Conservation (phyloP, 1,284 basidiomycete species). For the Pseudozyma thailandica region DNA sequence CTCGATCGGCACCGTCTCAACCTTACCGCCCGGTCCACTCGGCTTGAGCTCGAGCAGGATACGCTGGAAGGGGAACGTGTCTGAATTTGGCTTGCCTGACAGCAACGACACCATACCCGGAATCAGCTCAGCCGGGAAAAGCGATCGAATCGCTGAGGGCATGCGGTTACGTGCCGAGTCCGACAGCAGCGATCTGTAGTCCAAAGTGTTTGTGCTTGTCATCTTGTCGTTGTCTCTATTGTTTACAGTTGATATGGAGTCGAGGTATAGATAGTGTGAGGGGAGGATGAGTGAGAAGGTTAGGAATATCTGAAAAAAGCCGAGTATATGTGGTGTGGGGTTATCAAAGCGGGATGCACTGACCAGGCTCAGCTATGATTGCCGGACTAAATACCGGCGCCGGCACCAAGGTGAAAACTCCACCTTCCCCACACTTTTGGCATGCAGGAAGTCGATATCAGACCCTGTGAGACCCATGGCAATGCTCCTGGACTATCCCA, state of each 20-base stretch:
- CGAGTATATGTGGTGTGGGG: conserved; percentile 10
- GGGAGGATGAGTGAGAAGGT: neutral
- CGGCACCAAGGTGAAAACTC: neutral
- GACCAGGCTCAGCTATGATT: conserved; percentile 12
- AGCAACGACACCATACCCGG: conserved; percentile 86
- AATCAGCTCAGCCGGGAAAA: conserved; percentile 80
- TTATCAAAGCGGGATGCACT: conserved; percentile 18
- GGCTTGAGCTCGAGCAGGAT: conserved; percentile 73
- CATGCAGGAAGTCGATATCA: neutral
- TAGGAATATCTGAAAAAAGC: neutral
- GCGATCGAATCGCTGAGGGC: conserved; percentile 71
- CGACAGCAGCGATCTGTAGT: conserved; percentile 28
- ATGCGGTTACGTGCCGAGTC: conserved; percentile 40
- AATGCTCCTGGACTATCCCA: neutral
- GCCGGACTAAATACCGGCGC: conserved; percentile 30
- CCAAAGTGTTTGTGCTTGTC: conserved; percentile 6
- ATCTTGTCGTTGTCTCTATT: neutral
- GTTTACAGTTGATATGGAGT: neutral
- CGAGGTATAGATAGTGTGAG: neutral
- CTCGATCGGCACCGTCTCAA: conserved; percentile 60
- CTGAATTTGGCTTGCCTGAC: conserved; percentile 79
- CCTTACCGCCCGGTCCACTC: conserved; percentile 8
- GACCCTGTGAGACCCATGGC: neutral
- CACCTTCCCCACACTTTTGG: neutral
- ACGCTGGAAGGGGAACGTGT: conserved; percentile 86